Evolutionary conservation across 352 stramenopile species (phyloP), one percentile per base, ranked within the genome.

Genomic region (Plasmopara viticola): DNA sequence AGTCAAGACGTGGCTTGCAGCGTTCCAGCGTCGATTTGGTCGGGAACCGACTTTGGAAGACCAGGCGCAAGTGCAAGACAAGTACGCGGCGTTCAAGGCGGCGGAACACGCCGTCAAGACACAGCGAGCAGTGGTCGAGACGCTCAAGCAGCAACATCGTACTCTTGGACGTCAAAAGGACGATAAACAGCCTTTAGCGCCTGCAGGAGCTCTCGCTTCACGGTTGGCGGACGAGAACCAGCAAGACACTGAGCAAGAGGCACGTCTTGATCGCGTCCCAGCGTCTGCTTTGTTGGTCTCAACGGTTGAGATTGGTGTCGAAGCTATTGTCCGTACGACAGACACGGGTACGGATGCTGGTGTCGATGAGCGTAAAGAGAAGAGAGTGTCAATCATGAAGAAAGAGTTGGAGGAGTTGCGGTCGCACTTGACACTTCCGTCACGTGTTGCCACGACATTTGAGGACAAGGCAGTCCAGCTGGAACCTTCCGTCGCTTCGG

Each of bases 51-150:
- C 66, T 18, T 80, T 89, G n/a, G 70, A 87, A n/a, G 81, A 92
- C 38, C 90, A 92, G 44, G 67, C 78, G 7, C 65, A 79, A 34
- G 81, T 89, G 29, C 89, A 90, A 41, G 75, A 87, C 17, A 55
- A 86, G 31, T 92, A 92, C 38, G 18, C 87, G 17, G 63, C 65
- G 17, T 92, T 92, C 66, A 90, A 92, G 56, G 63, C 68, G n/a
- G 64, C 60, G 7, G 81, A 92, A 37, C 76, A 78, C 2, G 63
- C 60, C 13, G 84, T 68, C 44, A 81, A 68, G 13, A 15, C 33
- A 9, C 49, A 72, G 15, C 87, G 87, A 58, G 44, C 69, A 6
- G 18, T 53, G 0, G 62, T 84, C 1, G 15, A 56, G 6, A 42
- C 50, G 39, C 48, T 79, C 18, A 87, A 86, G 51, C 61, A 56